Conservation (phyloP, 495 filamentous ascomycete species). For the Hyphodiscus hymeniophilus region DNA sequence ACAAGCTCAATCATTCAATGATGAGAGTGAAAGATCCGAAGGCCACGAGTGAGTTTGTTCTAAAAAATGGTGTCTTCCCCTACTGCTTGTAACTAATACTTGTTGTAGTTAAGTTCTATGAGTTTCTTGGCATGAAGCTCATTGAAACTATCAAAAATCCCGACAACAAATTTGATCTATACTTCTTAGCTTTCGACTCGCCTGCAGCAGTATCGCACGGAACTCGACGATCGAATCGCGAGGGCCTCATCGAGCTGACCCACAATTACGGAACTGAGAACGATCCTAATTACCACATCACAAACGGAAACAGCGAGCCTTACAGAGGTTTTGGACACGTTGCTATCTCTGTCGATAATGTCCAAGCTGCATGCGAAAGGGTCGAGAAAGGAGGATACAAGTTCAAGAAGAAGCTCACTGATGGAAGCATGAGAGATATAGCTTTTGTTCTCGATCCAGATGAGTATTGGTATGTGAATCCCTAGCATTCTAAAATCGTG, state of each 20-base stretch:
- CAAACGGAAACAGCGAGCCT: conserved; percentile 85
- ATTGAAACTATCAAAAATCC: conserved; percentile 62
- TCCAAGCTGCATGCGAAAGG: conserved; percentile 79
- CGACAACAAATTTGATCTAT: conserved; percentile 84
- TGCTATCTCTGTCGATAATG: conserved; percentile 80
- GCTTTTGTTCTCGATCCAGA: conserved; percentile 93
- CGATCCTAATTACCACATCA: conserved; percentile 72
- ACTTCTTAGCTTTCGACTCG: conserved; percentile 71
- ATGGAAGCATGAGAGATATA: conserved; percentile 82
- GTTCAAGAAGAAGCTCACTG: conserved; percentile 89
- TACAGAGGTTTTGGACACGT: conserved; percentile 85
- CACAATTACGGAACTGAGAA: conserved; percentile 97
- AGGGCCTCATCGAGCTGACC: conserved; percentile 86
- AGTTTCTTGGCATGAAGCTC: conserved; percentile 82
- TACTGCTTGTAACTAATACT: too few species aligned
- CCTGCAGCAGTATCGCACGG: conserved; percentile 51
- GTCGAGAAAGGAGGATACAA: conserved; percentile 82
- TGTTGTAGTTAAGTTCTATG: conserved; percentile 74
- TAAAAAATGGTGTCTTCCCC: too few species aligned
- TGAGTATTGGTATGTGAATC: too few species aligned
- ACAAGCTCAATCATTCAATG: conserved; percentile 83
- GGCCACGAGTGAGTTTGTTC: conserved; percentile 57
- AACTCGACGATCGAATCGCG: conserved; percentile 67
- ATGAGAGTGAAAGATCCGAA: conserved; percentile 92
- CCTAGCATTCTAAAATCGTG: too few species aligned